A percentile compares a stretch with the other conserved stretches of the same genome.
Conservation (phyloP, 2,329 filamentous ascomycete species). For the Cladosporium colombiae region DNA sequence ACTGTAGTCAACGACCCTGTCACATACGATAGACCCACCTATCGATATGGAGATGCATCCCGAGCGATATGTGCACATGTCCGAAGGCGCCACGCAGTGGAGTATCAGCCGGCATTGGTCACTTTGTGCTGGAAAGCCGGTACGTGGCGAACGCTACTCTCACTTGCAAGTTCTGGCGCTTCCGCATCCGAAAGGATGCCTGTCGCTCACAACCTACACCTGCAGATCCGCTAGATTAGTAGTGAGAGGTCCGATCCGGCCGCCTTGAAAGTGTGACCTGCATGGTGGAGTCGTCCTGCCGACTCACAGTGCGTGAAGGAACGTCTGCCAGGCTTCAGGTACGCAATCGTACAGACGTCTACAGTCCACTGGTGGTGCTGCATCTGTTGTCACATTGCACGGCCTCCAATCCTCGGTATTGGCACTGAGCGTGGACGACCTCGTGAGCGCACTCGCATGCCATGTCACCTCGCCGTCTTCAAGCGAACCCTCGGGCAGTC, state of each 20-base stretch:
- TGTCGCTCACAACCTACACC: neutral
- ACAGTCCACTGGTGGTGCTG: neutral
- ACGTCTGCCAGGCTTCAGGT: neutral
- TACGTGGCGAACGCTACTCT: constrained; percentile 12
- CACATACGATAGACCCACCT: constrained; percentile 17
- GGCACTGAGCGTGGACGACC: neutral
- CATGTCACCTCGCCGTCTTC: neutral
- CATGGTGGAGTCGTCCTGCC: constrained; percentile 6
- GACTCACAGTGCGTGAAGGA: constrained; percentile 3
- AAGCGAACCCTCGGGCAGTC: constrained; percentile 6
- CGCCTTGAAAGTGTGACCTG: constrained; percentile 5
- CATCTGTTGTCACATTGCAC: neutral
- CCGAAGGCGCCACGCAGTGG: constrained; percentile 14
- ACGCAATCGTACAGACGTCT: neutral
- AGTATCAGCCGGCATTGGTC: constrained; percentile 14
- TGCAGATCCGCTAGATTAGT: constrained; percentile 14
- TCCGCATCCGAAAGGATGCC: constrained; percentile 10
- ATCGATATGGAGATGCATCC: constrained; percentile 18
- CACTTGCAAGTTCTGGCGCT: constrained; percentile 12
- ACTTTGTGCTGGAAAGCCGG: neutral
- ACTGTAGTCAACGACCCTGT: constrained; percentile 16
- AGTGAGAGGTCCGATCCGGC: constrained; percentile 11
- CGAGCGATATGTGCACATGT: constrained; percentile 18
- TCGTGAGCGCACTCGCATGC: constrained; percentile 4
- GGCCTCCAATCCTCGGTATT: neutral